Evolutionary conservation across 2,329 filamentous ascomycete species (phyloP).

Genomic region (Colletotrichum horii): DNA sequence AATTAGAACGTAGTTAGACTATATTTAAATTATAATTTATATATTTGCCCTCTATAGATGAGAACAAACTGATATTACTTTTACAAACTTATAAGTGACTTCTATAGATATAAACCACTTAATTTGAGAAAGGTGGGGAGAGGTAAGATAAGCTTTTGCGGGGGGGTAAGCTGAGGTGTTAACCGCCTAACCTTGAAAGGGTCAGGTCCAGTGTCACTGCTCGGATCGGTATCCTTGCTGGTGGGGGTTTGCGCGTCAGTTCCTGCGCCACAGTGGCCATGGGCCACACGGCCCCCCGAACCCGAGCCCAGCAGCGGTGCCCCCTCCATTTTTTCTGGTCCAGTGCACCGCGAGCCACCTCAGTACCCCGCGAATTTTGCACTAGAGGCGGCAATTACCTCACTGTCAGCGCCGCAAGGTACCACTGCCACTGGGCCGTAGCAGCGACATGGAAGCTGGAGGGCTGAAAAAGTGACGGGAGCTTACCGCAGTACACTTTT

Average conservation of each 20-base stretch:
- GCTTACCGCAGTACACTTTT: background rate
- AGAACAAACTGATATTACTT: too few species aligned
- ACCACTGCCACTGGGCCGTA: background rate
- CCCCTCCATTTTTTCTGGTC: background rate
- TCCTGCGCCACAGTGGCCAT: slow-evolving; percentile 10
- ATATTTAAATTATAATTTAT: too few species aligned
- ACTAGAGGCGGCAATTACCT: background rate
- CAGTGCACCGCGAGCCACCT: background rate
- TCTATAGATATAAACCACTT: too few species aligned
- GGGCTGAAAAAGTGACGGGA: background rate
- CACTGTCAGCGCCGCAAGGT: background rate
- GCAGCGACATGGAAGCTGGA: background rate
- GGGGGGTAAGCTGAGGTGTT: too few species aligned
- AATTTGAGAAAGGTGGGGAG: too few species aligned
- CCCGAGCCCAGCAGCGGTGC: background rate
- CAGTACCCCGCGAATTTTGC: background rate
- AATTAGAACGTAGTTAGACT: too few species aligned
- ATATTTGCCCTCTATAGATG: too few species aligned
- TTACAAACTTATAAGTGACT: too few species aligned
- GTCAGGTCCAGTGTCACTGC: background rate
- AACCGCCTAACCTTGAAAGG: background rate
- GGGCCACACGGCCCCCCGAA: background rate
- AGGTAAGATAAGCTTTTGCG: too few species aligned
- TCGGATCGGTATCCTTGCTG: background rate
- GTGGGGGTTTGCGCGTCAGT: slow-evolving; percentile 15